These are phyloP conservation scores for Phellopilus nigrolimitatus DNA, from an alignment of 1,284 basidiomycete species.

Conservation along the genomic window DNA sequence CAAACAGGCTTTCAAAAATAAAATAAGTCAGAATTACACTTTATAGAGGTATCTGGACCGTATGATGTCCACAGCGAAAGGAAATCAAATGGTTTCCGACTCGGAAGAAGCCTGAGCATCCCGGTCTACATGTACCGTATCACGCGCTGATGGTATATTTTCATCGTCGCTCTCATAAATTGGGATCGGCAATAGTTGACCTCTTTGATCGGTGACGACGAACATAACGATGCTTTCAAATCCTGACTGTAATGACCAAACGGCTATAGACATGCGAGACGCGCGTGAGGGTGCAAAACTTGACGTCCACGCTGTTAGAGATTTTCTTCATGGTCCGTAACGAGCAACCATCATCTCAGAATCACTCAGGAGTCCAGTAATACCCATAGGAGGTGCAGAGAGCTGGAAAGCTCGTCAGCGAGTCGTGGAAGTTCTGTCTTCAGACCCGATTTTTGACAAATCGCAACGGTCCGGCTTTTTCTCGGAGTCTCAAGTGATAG, in stretches of 20 bases:
- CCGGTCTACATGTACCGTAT: too few relatives aligned
- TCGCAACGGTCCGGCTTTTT: slow-evolving; percentile 39
- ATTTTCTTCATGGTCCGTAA: slow-evolving; percentile 47
- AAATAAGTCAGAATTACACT: too few relatives aligned
- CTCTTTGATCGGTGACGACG: too few relatives aligned
- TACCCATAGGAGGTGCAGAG: slow-evolving; percentile 38
- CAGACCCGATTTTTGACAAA: slow-evolving; percentile 65
- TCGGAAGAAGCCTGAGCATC: too few relatives aligned
- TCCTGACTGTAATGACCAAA: slow-evolving; percentile 30
- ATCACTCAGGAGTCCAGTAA: not conserved
- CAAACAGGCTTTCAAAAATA: too few relatives aligned
- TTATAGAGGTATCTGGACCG: too few relatives aligned
- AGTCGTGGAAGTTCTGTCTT: slow-evolving; percentile 45
- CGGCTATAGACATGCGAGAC: slow-evolving; percentile 43
- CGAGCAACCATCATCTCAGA: not conserved
- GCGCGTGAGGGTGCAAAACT: slow-evolving; percentile 42
- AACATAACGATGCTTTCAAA: too few relatives aligned
- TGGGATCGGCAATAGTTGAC: too few relatives aligned
- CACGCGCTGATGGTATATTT: too few relatives aligned
- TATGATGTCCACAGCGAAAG: too few relatives aligned
- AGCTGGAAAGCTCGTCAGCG: slow-evolving; percentile 46
- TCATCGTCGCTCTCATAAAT: too few relatives aligned
- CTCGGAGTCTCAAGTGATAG: not conserved
- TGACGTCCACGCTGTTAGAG: slow-evolving; percentile 36
- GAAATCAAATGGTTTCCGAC: too few relatives aligned